These are phyloP conservation scores for Myrica gale DNA, from an alignment of 306 rosid species.

Conservation along the genomic window DNA sequence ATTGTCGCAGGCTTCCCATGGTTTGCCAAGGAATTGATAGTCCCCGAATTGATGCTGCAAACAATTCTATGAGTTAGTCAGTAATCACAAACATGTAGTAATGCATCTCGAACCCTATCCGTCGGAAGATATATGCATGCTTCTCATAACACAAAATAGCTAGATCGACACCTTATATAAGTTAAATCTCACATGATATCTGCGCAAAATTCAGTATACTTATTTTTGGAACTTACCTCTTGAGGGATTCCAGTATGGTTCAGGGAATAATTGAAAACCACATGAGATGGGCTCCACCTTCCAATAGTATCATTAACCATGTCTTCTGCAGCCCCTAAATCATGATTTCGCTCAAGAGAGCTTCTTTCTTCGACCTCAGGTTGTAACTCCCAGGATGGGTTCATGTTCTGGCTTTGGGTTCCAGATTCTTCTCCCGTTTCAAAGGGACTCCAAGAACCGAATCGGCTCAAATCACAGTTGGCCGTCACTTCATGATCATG, in stretches of 20 bases:
- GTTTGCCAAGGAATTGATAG: conserved; percentile 45
- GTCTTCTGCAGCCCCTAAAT: conserved; percentile 22
- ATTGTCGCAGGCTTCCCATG: conserved; percentile 58
- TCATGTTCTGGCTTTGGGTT: conserved; percentile 39
- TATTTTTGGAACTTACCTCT: conserved; percentile 50
- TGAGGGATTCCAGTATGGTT: conserved; percentile 41
- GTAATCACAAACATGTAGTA: not conserved
- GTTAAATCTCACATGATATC: not conserved
- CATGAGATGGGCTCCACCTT: conserved; percentile 55
- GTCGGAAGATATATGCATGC: not conserved
- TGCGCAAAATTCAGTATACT: not conserved
- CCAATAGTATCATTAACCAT: conserved; percentile 31
- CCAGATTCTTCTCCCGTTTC: conserved; percentile 57
- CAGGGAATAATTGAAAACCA: conserved; percentile 42
- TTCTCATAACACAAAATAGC: conserved; percentile 4
- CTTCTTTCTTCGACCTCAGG: conserved; percentile 39
- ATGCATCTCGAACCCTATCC: not conserved
- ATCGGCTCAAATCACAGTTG: conserved; percentile 25
- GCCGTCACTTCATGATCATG: conserved; percentile 10
- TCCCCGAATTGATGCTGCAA: conserved; percentile 69
- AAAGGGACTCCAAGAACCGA: conserved; percentile 58
- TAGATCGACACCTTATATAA: not conserved
- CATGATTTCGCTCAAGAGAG: conserved; percentile 32
- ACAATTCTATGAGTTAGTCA: conserved; percentile 21
- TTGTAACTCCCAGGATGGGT: conserved; percentile 32